phyloP scores from a whole-genome alignment of 2,329 filamentous ascomycete genomes.

The Massarina eburnea region DNA sequence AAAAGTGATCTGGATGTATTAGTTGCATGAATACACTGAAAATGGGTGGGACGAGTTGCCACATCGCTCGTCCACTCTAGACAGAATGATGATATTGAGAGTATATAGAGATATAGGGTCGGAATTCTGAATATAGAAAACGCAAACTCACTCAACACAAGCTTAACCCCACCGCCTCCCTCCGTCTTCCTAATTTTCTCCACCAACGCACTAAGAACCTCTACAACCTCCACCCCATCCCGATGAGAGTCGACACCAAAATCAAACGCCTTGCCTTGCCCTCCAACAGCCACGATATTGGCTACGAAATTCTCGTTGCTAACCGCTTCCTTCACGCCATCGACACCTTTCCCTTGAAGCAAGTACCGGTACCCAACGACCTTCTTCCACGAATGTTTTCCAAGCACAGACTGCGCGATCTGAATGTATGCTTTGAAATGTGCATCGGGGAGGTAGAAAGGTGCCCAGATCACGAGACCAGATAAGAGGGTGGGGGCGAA shows the following conservation, averaged over 20 bases:
- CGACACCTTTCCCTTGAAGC: constrained; percentile 59
- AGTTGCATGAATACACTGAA: too few species aligned
- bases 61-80: neutral
- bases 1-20: constrained; percentile 70
- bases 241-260: constrained; percentile 78
- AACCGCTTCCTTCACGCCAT: constrained; percentile 39
- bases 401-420: constrained; percentile 62
- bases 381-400: constrained; percentile 62
- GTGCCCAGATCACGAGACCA: constrained; percentile 84
- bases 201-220: constrained; percentile 40
- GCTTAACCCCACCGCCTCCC: constrained; percentile 61
- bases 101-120: neutral
- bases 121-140: constrained; percentile 1
- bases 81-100: neutral
- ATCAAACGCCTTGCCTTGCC: constrained; percentile 71
- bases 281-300: constrained; percentile 63
- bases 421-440: constrained; percentile 67
- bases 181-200: constrained; percentile 48
- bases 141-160: constrained; percentile 68
- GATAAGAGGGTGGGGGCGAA: constrained; percentile 55
- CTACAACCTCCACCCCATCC: constrained; percentile 66
- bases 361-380: constrained; percentile 82
- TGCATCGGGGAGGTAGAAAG: constrained; percentile 65
- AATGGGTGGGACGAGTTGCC: neutral
- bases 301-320: constrained; percentile 35